Base-by-base conservation (phyloP, 495 filamentous ascomycete species). In the Hyaloscypha variabilis region DNA sequence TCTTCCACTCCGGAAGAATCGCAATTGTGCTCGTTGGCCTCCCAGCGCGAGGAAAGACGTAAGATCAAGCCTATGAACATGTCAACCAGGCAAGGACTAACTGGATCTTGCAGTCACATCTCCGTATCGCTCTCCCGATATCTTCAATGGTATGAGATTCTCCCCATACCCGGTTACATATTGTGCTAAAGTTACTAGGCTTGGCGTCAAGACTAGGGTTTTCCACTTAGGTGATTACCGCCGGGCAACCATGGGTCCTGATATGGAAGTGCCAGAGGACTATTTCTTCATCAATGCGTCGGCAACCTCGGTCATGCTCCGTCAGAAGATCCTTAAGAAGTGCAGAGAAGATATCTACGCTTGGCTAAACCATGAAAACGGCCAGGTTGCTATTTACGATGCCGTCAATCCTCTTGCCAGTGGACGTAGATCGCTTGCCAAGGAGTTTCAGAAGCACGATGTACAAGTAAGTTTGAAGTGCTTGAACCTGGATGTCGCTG, bases 201-300 rank as follows among this genome's bases (percentile, higher is more conserved):
- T 99, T 50, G 95, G 95, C 57, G 96, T 99, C 58, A 99, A 99
- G 80, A 98, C 95, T 28, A 88, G 92, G 64, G 93, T 97, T 62
- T 99, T 98, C 76, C 96, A 99, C 74, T 81, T 99, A 19, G 95
- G 96, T 50, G 96, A 99, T 76, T 99, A 99, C 74, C 89, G 96
- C 66, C 88, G 96, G 69, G 92, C 92, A 24, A 94, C 92, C 17
- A 88, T 98, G 64, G 93, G 93, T 25, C 85, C 87, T 71, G 91
- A 90, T 23, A 89, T 90, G 56, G 88, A 96, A 72, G 91, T 98
- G 55, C 96, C 96, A 2, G 90, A 96, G 69, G 96, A 99, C 77
- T 99, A 99, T 77, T 99, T 99, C 79, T 95, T 90, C 73, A 90
- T 97, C 46, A 93, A 99, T 76, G 94, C 96, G 30, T 94, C 92